Evolutionary conservation across 306 rosid genomes (phyloP).

Genomic region (Pterocarpus santalinus): DNA sequence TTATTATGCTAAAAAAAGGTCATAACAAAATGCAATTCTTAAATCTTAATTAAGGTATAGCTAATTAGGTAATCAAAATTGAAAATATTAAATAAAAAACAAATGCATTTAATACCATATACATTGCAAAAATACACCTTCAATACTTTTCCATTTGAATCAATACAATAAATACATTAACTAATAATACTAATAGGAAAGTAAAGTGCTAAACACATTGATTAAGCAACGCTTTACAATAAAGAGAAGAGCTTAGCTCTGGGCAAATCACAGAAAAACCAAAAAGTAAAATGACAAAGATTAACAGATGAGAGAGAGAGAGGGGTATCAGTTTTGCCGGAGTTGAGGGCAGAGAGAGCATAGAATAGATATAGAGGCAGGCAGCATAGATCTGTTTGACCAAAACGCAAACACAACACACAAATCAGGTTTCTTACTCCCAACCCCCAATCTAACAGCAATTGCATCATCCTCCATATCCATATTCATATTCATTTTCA

Average conservation of each 20-base stretch:
- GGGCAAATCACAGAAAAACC: not conserved
- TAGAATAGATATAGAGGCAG: too few relatives aligned
- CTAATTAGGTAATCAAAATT: not conserved
- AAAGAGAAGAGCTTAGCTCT: not conserved
- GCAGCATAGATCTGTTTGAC: slow-evolving; percentile 53
- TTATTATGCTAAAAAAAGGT: not conserved
- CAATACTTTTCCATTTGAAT: not conserved
- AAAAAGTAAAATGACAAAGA: not conserved
- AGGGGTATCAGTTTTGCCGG: slow-evolving; percentile 4
- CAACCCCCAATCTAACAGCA: slow-evolving; percentile 31
- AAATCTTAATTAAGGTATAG: not conserved
- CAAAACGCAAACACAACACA: slow-evolving; percentile 26
- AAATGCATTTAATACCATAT: not conserved
- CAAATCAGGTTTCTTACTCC: slow-evolving; percentile 47
- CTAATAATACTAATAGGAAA: not conserved
- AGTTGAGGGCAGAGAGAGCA: slow-evolving; percentile 27
- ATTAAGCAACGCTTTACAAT: not conserved
- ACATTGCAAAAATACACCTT: not conserved
- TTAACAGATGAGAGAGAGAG: not conserved
- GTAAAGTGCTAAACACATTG: not conserved
- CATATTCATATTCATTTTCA: not conserved
- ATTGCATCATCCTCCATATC: slow-evolving; percentile 17
- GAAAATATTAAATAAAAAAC: too few relatives aligned
- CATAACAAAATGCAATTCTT: too few relatives aligned
- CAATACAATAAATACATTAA: not conserved